Conservation (phyloP, 2,329 filamentous ascomycete species). For the Ascochyta rabiei region DNA sequence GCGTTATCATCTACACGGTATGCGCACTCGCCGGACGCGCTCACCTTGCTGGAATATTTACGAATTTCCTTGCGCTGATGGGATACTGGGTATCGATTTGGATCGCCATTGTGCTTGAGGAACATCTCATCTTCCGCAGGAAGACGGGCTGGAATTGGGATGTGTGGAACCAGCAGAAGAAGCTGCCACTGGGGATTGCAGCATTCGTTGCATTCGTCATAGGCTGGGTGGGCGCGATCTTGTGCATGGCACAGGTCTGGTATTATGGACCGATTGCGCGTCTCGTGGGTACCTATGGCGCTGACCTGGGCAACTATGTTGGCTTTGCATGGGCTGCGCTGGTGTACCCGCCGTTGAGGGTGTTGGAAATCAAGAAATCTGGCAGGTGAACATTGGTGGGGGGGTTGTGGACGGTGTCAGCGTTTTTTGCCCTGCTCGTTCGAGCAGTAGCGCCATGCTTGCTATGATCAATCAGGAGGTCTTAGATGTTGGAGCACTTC, state of each 20-base stretch:
- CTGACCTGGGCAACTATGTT: slow-evolving; percentile 66
- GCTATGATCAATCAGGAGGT: neutral
- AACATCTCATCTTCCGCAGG: slow-evolving; percentile 66
- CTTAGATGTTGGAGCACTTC: too few species aligned
- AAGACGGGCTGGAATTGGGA: slow-evolving; percentile 63
- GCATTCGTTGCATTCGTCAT: slow-evolving; percentile 66
- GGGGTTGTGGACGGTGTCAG: neutral
- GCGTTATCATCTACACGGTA: slow-evolving; percentile 67
- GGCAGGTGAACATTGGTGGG: slow-evolving; percentile 48
- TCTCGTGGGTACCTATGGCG: slow-evolving; percentile 63
- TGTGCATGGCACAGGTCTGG: slow-evolving; percentile 74
- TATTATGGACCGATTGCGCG: slow-evolving; percentile 69
- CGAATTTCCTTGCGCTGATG: slow-evolving; percentile 73
- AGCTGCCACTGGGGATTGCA: slow-evolving; percentile 67
- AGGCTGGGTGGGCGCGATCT: slow-evolving; percentile 68
- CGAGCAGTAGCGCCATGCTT: neutral
- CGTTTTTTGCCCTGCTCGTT: neutral
- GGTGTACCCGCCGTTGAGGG: slow-evolving; percentile 61
- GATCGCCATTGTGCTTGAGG: slow-evolving; percentile 66
- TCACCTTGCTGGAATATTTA: slow-evolving; percentile 68
- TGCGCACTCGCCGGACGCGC: slow-evolving; percentile 68
- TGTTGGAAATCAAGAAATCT: slow-evolving; percentile 57
- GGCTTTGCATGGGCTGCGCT: slow-evolving; percentile 65
- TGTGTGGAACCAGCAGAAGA: slow-evolving; percentile 63
- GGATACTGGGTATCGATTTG: slow-evolving; percentile 73